Base-by-base conservation (phyloP, 768 basidiomycete genomes). In the Tubosaeta sp. region DNA sequence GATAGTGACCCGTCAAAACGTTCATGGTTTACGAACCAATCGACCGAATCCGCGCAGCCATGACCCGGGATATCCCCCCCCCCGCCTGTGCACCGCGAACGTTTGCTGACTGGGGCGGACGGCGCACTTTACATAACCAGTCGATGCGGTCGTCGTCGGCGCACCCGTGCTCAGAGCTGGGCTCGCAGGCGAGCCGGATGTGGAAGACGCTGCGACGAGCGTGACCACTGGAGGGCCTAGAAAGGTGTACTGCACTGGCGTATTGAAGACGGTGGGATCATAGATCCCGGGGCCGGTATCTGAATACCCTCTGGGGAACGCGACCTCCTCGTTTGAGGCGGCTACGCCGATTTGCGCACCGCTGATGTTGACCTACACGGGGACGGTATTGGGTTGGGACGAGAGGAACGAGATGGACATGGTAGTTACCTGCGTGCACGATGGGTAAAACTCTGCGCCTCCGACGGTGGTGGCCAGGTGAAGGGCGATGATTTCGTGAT, bases 371-470 rank as follows among this genome's bases (percentile, higher is more conserved):
- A 86, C 64, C 67, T 84, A 78, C 5, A 43, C 27, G 27, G 27
- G 8, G 27, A 29, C 27, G 27, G 5, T 5, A 29, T 29, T 29
- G n/a, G 27, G 27, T 29, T 29, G 27, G 27, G 27, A 29, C n/a
- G n/a, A n/a, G n/a, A n/a, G n/a, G n/a, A n/a, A n/a, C n/a, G n/a
- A n/a, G n/a, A n/a, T n/a, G n/a, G n/a, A 29, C 8, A 8, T 29
- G 27, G 8, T 5, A 29, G 27, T 29, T 29, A 29, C 67, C 65
- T 80, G 79, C 3, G 78, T 74, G 66, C 89, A 92, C 25, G 80
- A 79, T 0, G 86, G 83, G 65, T 92, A 92, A 69, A 90, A 91
- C 69, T 92, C 89, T 1, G 86, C 88, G 17, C 86, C 86, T 6
- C 83, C 82, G 16, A 62, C 10, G 2, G 61, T 57, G n/a, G 63